phyloP scores from a whole-genome alignment of 208 protist species.

The Acanthamoeba rhysodes region DNA sequence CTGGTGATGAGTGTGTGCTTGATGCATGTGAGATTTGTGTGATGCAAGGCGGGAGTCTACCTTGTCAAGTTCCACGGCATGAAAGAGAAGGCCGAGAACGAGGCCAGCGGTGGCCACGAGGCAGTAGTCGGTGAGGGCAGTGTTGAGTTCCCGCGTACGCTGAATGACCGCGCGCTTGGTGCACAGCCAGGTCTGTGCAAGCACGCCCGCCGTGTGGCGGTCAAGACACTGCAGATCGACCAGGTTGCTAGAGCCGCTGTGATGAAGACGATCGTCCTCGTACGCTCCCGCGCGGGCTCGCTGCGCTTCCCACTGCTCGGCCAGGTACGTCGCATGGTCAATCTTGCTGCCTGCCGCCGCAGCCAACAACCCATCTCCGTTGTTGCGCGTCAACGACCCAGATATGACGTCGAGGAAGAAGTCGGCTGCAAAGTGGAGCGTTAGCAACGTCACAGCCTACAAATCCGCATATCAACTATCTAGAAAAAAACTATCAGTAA shows the following conservation, averaged over 20 bases:
- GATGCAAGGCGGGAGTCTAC: not conserved
- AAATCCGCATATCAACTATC: too few species aligned
- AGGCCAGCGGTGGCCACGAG: slow-evolving; percentile 9
- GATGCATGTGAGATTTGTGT: too few species aligned
- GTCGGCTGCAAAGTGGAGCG: not conserved
- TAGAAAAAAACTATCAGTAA: too few species aligned
- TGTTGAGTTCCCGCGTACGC: slow-evolving; percentile 1
- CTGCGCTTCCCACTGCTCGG: not conserved
- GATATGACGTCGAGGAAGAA: slow-evolving; percentile 69
- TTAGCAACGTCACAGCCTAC: too few species aligned
- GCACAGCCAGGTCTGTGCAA: slow-evolving; percentile 6
- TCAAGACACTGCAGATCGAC: not conserved
- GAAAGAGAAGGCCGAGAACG: slow-evolving; percentile 38
- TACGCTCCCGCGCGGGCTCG: not conserved
- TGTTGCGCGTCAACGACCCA: not conserved
- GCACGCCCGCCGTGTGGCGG: not conserved
- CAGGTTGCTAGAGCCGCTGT: not conserved
- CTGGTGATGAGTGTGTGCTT: not conserved
- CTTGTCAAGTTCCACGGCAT: slow-evolving; percentile 1
- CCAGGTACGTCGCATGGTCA: not conserved
- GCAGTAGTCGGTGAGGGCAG: slow-evolving; percentile 3
- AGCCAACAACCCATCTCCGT: not conserved
- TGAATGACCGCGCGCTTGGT: not conserved
- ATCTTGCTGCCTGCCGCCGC: not conserved
- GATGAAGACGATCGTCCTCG: not conserved